phyloP scores from a whole-genome alignment of 257 asterid genomes.

The Nicotiana undulata region DNA sequence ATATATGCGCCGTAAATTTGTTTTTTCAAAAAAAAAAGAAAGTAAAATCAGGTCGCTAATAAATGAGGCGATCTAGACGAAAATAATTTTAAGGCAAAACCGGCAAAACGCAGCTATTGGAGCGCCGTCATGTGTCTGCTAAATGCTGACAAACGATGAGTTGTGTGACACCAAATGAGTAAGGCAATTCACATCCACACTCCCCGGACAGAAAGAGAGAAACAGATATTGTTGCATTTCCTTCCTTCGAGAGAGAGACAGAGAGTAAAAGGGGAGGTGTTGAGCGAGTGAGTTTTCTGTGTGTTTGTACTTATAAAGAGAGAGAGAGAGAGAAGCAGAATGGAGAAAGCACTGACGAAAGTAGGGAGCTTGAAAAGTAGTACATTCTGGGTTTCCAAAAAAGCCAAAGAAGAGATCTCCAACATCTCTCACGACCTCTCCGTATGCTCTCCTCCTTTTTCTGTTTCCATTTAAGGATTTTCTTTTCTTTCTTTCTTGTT shows the following conservation, averaged over 20 bases:
- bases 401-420: conserved; percentile 91
- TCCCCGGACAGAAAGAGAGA: neutral
- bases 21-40: too few species aligned
- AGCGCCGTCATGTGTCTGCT: conserved; percentile 33
- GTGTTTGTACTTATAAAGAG: neutral
- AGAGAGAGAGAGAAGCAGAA: neutral
- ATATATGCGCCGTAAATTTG: too few species aligned
- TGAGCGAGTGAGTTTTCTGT: neutral
- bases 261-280: too few species aligned
- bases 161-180: too few species aligned
- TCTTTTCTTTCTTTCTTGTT: neutral
- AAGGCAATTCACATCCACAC: neutral
- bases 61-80: too few species aligned
- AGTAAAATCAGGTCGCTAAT: too few species aligned
- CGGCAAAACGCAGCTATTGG: neutral
- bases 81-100: too few species aligned
- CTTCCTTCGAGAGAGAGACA: neutral
- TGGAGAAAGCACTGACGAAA: conserved; percentile 88
- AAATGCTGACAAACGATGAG: neutral
- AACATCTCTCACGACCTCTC: conserved; percentile 80
- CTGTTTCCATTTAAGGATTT: neutral
- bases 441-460: conserved; percentile 24
- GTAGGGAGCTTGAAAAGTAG: conserved; percentile 80
- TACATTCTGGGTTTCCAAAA: conserved; percentile 88
- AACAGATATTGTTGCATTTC: neutral